Evolutionary conservation across 139 green algal genomes (phyloP), one percentile per base, ranked within the genome.

Genomic region (Coelastrella sp.): DNA sequence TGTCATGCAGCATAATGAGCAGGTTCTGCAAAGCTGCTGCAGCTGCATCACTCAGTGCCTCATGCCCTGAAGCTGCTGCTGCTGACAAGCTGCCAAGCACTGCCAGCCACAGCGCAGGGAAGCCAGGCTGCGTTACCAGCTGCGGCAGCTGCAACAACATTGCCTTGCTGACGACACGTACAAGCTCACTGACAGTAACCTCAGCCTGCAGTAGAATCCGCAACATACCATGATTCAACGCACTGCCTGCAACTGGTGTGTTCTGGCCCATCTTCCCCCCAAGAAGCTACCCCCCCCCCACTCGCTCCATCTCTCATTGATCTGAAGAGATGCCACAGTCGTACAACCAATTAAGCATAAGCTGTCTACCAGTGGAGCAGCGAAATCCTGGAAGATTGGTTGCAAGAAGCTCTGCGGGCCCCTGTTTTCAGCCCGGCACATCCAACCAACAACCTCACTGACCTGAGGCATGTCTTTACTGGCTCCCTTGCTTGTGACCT

Each of bases 11-110:
- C 82, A 99, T 97, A 75, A 99, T 94, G 59, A 99, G 90, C 94
- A 99, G 96, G 93, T 99, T 99, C 94, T 99, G 99, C 14, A 97
- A 88, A 35, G 96, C 94, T 91, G 99, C 97, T 6, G 97, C 96
- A 15, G 99, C 95, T 10, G 93, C 94, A 89, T 99, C 98, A n/a
- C 84, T 84, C 60, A 98, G 92, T 63, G 93, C 93, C 82, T 99
- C 96, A n/a, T 20, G 61, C 58, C 88, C 90, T n/a, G 80, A 79
- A 17, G 80, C 72, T 20, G 84, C 85, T 20, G 91, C 91, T 15
- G 88, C 85, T 56, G 73, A 79, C 78, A 93, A 76, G 11, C 73
- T 82, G 20, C 84, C 82, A 27, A 94, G 89, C 63, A 94, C 86
- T 27, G 80, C 82, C 35, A 90, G 74, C 91, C 91, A 94, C 56